Evolutionary conservation across 805 yeast genomes (phyloP).

Genomic region (Ascoidea tarda): DNA sequence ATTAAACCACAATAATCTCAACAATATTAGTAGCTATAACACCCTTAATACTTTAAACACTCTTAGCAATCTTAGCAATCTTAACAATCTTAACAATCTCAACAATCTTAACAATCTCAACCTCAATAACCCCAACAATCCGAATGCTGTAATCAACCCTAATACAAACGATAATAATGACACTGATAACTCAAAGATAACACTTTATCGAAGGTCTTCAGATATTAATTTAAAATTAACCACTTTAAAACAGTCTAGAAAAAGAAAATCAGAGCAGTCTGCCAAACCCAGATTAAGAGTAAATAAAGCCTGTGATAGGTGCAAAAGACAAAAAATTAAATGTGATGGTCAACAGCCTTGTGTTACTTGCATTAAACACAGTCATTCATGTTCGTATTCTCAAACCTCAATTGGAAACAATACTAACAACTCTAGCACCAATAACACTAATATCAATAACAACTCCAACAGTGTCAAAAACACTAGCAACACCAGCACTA

Average conservation of each 20-base stretch:
- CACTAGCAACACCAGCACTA: not conserved
- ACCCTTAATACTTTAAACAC: too few relatives aligned
- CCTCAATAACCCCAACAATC: too few relatives aligned
- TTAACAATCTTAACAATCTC: too few relatives aligned
- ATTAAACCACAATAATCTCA: too few relatives aligned
- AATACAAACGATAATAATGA: too few relatives aligned
- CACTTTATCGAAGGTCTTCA: too few relatives aligned
- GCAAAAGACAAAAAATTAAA: constrained; percentile 28
- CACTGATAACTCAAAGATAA: too few relatives aligned
- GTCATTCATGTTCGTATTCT: constrained; percentile 19
- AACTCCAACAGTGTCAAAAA: not conserved
- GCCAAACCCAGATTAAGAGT: constrained; percentile 20
- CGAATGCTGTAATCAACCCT: too few relatives aligned
- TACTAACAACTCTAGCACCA: not conserved
- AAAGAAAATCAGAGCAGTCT: constrained; percentile 2
- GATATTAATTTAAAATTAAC: too few relatives aligned
- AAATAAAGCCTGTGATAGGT: constrained; percentile 28
- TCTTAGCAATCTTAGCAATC: too few relatives aligned
- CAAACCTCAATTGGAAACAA: not conserved
- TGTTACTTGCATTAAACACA: constrained; percentile 23
- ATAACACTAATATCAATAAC: not conserved
- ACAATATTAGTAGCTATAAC: too few relatives aligned
- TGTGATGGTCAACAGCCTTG: constrained; percentile 30
- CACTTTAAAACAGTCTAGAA: not conserved
- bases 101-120: too few relatives aligned